Percentiles rank a stretch among this genome's conserved stretches.
These are phyloP conservation scores for Leucosporidium yakuticum DNA, from an alignment of 768 basidiomycete genomes.

Conservation along the genomic window DNA sequence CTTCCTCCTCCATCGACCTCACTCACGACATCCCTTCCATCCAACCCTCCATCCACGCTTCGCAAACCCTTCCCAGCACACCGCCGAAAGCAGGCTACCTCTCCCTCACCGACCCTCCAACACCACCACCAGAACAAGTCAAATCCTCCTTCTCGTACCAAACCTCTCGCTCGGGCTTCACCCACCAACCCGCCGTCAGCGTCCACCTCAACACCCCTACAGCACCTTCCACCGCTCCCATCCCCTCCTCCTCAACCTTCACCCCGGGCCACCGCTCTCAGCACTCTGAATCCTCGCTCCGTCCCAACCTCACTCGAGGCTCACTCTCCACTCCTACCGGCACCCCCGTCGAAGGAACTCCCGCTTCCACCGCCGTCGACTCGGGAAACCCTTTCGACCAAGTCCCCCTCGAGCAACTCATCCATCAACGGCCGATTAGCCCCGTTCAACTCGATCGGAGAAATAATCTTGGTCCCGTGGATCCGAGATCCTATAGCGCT, in stretches of 20 bases:
- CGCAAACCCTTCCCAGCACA: not conserved
- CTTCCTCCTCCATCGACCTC: not conserved
- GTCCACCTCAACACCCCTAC: not conserved
- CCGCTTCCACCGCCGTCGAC: not conserved
- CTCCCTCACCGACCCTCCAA: not conserved
- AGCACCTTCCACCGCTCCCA: not conserved
- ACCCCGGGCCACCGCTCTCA: constrained; percentile 14
- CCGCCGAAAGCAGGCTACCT: not conserved
- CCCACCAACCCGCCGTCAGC: not conserved
- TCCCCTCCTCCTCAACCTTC: constrained; percentile 13
- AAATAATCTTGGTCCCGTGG: constrained; percentile 41
- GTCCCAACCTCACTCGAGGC: constrained; percentile 19
- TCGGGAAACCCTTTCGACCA: not conserved
- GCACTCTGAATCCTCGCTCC: constrained; percentile 13
- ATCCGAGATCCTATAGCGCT: constrained; percentile 43
- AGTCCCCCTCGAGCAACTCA: not conserved
- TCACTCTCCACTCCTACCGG: constrained; percentile 12
- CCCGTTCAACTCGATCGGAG: constrained; percentile 39
- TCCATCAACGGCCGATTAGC: not conserved
- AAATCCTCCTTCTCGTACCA: constrained; percentile 26
- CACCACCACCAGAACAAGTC: not conserved
- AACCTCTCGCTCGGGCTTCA: constrained; percentile 6
- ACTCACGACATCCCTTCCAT: not conserved
- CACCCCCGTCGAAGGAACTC: not conserved
- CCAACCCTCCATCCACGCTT: not conserved